A percentile compares a stretch with the other conserved stretches of the same genome.
Evolutionary conservation across 208 protist species (phyloP).

Genomic region (Trypanosoma mega): DNA sequence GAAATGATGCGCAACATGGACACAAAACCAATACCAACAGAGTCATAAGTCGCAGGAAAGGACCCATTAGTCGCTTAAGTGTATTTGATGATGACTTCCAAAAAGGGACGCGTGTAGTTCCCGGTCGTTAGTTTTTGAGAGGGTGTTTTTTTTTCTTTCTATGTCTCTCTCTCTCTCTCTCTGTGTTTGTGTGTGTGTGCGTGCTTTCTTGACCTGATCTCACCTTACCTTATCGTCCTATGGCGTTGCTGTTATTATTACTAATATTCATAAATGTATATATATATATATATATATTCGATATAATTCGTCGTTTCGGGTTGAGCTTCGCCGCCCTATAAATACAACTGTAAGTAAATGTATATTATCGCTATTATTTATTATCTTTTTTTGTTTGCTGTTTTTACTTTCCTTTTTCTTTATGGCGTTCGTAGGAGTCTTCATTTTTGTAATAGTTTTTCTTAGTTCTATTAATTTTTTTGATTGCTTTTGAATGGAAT

Average conservation of each 20-base stretch:
- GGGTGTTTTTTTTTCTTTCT: constrained; percentile 3
- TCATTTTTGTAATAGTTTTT: too few relatives aligned
- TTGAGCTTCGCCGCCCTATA: too few relatives aligned
- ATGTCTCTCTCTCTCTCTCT: too few relatives aligned
- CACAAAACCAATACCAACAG: constrained; percentile 20
- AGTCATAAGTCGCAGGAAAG: constrained; percentile 82
- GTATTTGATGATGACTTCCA: constrained; percentile 49
- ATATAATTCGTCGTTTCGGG: too few relatives aligned
- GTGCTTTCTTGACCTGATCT: too few relatives aligned
- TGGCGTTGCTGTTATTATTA: too few relatives aligned
- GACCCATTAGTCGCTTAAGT: constrained; percentile 70
- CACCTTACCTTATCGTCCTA: too few relatives aligned
- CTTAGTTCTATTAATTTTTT: too few relatives aligned
- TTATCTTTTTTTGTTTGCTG: background rate
- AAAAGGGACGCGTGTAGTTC: constrained; percentile 49
- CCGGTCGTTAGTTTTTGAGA: constrained; percentile 26
- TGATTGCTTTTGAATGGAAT: background rate
- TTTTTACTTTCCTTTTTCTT: constrained; percentile 6
- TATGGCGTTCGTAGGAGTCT: background rate
- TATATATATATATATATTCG: too few relatives aligned
- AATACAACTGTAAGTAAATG: constrained; percentile 6
- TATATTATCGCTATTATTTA: constrained; percentile 7
- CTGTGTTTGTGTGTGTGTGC: too few relatives aligned
- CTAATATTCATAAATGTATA: too few relatives aligned
- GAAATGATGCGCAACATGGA: background rate